phyloP scores from a whole-genome alignment of 768 basidiomycete genomes.

The Lentinus brumalis region DNA sequence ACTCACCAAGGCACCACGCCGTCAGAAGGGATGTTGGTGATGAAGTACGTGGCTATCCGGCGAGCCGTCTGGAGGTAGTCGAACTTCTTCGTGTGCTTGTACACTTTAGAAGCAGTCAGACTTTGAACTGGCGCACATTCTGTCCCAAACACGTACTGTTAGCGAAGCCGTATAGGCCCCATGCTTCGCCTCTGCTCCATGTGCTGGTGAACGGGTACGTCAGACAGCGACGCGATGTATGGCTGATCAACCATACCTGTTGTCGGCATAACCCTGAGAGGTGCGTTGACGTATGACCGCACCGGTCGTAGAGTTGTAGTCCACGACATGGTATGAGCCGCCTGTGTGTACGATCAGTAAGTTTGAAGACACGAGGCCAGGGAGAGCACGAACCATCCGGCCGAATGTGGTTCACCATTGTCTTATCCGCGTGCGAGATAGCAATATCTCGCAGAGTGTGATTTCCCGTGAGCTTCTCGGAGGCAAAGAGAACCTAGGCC shows the following conservation, averaged over 20 bases:
- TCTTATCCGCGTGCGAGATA: constrained; percentile 64
- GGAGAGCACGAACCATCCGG: constrained; percentile 49
- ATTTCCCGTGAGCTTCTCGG: constrained; percentile 61
- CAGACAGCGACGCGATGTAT: background rate
- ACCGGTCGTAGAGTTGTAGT: constrained; percentile 69
- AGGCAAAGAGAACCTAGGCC: constrained; percentile 51
- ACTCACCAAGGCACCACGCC: constrained; percentile 70
- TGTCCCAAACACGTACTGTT: constrained; percentile 49
- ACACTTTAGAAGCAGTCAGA: constrained; percentile 46
- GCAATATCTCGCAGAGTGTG: constrained; percentile 61
- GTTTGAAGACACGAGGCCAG: background rate
- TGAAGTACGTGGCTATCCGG: constrained; percentile 59
- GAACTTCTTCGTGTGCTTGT: constrained; percentile 48
- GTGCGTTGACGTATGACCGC: constrained; percentile 57
- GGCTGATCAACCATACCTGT: constrained; percentile 23
- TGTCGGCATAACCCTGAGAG: constrained; percentile 61
- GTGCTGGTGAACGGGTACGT: constrained; percentile 45
- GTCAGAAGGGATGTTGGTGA: constrained; percentile 57
- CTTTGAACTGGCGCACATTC: background rate
- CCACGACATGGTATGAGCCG: constrained; percentile 54
- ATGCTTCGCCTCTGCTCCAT: constrained; percentile 74
- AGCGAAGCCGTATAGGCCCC: constrained; percentile 71
- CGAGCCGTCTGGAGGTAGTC: constrained; percentile 64
- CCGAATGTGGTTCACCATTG: constrained; percentile 67
- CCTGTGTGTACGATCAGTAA: constrained; percentile 20